These are phyloP conservation scores for Pichia scutulata DNA, from an alignment of 805 yeast genomes.

Conservation along the genomic window DNA sequence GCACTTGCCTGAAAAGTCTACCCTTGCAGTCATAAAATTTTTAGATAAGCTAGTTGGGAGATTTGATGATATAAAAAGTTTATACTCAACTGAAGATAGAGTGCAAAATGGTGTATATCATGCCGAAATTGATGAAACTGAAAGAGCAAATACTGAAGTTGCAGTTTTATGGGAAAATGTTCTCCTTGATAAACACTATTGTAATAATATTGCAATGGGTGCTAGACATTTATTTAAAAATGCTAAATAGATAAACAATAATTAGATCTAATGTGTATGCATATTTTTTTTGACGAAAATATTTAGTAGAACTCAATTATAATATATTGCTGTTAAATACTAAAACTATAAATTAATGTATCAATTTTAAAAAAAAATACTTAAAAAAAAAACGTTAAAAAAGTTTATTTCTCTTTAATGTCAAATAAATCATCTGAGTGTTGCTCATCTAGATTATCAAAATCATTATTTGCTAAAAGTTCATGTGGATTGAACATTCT, in stretches of 20 bases:
- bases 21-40: conserved; percentile 70
- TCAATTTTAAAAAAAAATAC: not conserved
- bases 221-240: conserved; percentile 35
- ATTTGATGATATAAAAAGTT: conserved; percentile 63
- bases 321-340: not conserved
- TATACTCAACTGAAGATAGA: conserved; percentile 84
- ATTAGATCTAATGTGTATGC: not conserved
- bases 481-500: conserved; percentile 24
- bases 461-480: conserved; percentile 3
- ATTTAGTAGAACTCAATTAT: not conserved
- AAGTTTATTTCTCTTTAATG: conserved; percentile 10
- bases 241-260: conserved; percentile 16
- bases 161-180: conserved; percentile 89
- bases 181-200: conserved; percentile 71
- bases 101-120: conserved; percentile 73
- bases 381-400: not conserved
- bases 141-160: conserved; percentile 76
- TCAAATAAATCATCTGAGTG: conserved; percentile 11
- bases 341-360: not conserved
- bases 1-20: conserved; percentile 83
- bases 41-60: conserved; percentile 66
- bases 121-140: conserved; percentile 56
- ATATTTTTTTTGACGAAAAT: not conserved
- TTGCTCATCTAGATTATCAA: not conserved
- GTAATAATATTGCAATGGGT: conserved; percentile 73